These are phyloP conservation scores for Soucietia sequanensis DNA, from an alignment of 805 yeast genomes.

Conservation along the genomic window DNA sequence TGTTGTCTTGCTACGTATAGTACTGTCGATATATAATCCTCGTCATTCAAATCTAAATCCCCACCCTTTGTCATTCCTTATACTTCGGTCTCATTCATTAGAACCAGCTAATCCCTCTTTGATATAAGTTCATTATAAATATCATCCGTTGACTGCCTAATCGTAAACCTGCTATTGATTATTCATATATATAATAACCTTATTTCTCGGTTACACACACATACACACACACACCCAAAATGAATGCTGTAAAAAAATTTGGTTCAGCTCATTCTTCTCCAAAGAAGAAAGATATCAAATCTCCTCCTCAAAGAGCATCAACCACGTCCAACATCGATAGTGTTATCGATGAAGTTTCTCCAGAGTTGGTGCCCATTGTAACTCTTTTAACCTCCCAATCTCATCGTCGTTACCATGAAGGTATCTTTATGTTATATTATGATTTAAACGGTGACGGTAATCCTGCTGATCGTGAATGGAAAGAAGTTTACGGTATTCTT, in stretches of 20 bases:
- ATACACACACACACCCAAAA: too few species aligned
- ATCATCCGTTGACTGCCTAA: too few species aligned
- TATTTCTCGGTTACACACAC: too few species aligned
- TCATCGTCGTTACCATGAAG: constrained; percentile 74
- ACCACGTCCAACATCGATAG: neutral
- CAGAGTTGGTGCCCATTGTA: constrained; percentile 66
- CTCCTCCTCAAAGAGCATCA: constrained; percentile 1
- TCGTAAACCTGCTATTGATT: too few species aligned
- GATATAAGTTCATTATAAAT: too few species aligned
- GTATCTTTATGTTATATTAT: constrained; percentile 69
- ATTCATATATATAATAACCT: too few species aligned
- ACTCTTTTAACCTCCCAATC: constrained; percentile 71
- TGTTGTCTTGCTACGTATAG: too few species aligned
- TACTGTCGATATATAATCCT: too few species aligned
- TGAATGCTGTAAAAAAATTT: constrained; percentile 3
- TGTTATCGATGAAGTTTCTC: constrained; percentile 31
- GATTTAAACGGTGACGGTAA: constrained; percentile 83
- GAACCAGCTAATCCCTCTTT: too few species aligned
- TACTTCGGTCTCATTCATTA: too few species aligned
- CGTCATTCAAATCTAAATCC: too few species aligned
- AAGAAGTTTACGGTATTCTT: constrained; percentile 87
- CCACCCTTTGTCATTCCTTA: too few species aligned
- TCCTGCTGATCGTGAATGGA: constrained; percentile 83
- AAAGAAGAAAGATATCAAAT: constrained; percentile 6
- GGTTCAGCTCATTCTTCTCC: constrained; percentile 9